These are phyloP conservation scores for Trametes coccinea DNA, from an alignment of 768 basidiomycete species.

Conservation along the genomic window DNA sequence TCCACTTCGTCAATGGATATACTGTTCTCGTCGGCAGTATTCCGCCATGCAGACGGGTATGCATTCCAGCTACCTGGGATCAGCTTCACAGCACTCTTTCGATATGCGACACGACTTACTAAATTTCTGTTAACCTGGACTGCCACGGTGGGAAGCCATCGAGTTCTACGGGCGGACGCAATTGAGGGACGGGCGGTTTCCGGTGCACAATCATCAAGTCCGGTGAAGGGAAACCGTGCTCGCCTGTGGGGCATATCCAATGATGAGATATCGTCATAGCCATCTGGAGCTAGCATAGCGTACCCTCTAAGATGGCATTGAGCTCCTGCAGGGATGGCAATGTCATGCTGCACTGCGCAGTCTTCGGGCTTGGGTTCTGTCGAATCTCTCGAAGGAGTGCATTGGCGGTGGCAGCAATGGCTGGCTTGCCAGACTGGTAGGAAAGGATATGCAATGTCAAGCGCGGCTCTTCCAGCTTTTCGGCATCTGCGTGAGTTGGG, in stretches of 20 bases:
- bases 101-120: constrained; percentile 46
- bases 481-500: not conserved
- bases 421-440: constrained; percentile 61
- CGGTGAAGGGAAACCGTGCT: constrained; percentile 59
- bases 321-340: constrained; percentile 41
- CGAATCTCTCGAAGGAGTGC: constrained; percentile 39
- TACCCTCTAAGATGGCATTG: constrained; percentile 62
- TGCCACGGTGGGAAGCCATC: constrained; percentile 87
- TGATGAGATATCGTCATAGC: not conserved
- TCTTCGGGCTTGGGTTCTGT: not conserved
- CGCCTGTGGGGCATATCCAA: constrained; percentile 36
- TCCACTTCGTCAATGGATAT: constrained; percentile 41
- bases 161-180: constrained; percentile 57
- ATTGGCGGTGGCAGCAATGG: constrained; percentile 56
- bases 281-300: not conserved
- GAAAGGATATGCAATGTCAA: constrained; percentile 60
- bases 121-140: constrained; percentile 75
- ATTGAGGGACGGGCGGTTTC: constrained; percentile 40
- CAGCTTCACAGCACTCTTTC: constrained; percentile 4
- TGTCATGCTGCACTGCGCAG: not conserved
- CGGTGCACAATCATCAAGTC: constrained; percentile 79
- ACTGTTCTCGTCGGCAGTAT: not conserved
- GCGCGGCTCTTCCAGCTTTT: constrained; percentile 14
- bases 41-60: constrained; percentile 17
- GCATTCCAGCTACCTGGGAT: constrained; percentile 24